A percentile compares a stretch with the other conserved stretches of the same genome.
These are phyloP conservation scores for Alternaria arbusti DNA, from an alignment of 2,329 filamentous ascomycete genomes.

Conservation along the genomic window DNA sequence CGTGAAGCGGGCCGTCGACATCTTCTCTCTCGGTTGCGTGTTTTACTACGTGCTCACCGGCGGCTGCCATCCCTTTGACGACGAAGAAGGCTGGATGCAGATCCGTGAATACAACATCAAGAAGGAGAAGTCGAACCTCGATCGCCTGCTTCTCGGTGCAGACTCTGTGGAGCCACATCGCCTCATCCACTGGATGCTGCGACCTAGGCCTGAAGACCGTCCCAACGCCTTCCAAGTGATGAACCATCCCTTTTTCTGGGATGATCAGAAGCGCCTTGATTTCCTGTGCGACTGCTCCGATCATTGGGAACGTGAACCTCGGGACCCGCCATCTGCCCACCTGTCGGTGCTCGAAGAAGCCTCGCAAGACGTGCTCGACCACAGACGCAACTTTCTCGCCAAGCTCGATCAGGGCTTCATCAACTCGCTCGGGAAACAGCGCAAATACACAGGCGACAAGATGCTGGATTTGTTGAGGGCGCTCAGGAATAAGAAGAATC, in stretches of 20 bases:
- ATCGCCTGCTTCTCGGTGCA: conserved; percentile 77
- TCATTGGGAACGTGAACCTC: conserved; percentile 90
- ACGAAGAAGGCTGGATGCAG: conserved; percentile 88
- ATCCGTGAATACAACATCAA: conserved; percentile 92
- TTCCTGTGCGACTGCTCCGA: conserved; percentile 98
- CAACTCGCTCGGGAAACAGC: conserved; percentile 88
- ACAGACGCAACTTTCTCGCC: conserved; percentile 76
- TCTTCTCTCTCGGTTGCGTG: conserved; percentile 96
- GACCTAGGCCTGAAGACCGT: conserved; percentile 67
- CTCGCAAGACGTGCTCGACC: conserved; percentile 56
- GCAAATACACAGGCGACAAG: conserved; percentile 86
- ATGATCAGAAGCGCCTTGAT: conserved; percentile 81
- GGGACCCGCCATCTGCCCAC: conserved; percentile 76
- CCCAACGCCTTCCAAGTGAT: conserved; percentile 81
- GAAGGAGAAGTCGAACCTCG: conserved; percentile 79
- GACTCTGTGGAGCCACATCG: conserved; percentile 87
- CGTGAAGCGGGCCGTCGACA: conserved; percentile 94
- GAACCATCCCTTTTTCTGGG: conserved; percentile 97
- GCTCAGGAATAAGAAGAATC: conserved; percentile 93
- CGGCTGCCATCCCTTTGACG: conserved; percentile 91
- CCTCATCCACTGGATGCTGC: conserved; percentile 82
- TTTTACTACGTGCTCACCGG: conserved; percentile 98
- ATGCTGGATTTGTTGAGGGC: conserved; percentile 88
- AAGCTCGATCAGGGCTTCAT: conserved; percentile 81
- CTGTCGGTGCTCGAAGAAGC: conserved; percentile 65